Evolutionary conservation across 768 basidiomycete genomes (phyloP).

Genomic region (Serendipita vermifera): DNA sequence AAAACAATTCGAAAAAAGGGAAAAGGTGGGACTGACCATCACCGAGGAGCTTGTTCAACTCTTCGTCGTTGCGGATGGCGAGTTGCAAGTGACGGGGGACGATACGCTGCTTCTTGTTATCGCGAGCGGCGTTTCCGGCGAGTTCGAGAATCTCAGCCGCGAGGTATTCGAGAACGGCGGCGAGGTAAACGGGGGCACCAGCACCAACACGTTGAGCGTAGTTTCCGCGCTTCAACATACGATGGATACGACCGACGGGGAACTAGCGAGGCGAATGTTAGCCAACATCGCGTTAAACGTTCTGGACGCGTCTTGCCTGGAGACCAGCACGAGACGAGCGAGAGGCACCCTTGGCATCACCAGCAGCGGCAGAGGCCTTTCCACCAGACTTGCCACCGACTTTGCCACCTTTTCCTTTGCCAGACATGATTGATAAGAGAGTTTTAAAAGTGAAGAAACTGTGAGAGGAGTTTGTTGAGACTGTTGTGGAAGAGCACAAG

Average conservation of each 20-base stretch:
- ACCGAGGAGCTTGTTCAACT: slow-evolving; percentile 30
- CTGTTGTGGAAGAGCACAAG: neutral
- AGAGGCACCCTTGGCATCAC: slow-evolving; percentile 41
- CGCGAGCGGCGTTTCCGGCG: slow-evolving; percentile 78
- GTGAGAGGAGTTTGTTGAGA: neutral
- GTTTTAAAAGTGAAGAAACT: slow-evolving; percentile 1
- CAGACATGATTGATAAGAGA: slow-evolving; percentile 23
- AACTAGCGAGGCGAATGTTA: slow-evolving; percentile 41
- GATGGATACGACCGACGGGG: slow-evolving; percentile 87
- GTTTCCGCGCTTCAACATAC: slow-evolving; percentile 78
- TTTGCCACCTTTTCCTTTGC: slow-evolving; percentile 24
- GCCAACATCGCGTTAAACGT: neutral
- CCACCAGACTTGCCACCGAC: slow-evolving; percentile 51
- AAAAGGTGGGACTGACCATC: neutral
- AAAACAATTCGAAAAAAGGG: neutral
- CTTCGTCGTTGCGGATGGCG: slow-evolving; percentile 85
- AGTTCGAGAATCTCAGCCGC: slow-evolving; percentile 89
- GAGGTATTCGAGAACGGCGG: slow-evolving; percentile 72
- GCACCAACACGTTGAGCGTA: slow-evolving; percentile 82
- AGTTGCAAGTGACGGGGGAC: slow-evolving; percentile 87
- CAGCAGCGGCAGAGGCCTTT: slow-evolving; percentile 32
- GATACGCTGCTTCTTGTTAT: slow-evolving; percentile 92
- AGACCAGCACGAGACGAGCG: slow-evolving; percentile 65
- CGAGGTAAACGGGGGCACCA: slow-evolving; percentile 54
- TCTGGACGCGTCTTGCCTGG: slow-evolving; percentile 34